Base-by-base conservation (phyloP, 2,329 filamentous ascomycete species). In the Penicillium sp. region DNA sequence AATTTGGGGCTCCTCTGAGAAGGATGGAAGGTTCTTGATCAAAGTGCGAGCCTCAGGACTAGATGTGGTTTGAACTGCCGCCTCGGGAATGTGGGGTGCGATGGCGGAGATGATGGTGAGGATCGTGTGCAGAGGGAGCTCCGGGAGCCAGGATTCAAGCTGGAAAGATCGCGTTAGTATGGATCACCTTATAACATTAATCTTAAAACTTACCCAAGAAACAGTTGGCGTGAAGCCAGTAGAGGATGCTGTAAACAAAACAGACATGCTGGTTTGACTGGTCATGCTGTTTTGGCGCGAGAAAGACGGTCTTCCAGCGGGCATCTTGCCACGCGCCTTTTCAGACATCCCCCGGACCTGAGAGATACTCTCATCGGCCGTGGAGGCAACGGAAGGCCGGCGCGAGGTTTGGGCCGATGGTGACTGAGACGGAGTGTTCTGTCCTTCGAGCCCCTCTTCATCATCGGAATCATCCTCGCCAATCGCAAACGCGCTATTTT, bases 241-340 rank as follows among this genome's bases (percentile, higher is more conserved):
- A 12, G 68, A 59, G 9, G 78, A 72, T 2, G 81, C 78, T 49
- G 80, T 75, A 15, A 79, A 78, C 23, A 81, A 72, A 35, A 79
- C 76, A 10, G 84, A 81, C 62, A 85, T 77, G 59, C 83, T 83
- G 50, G 78, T 81, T 31, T 96, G 77, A 62, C 89, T 95, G 1
- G 88, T 88, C 25, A 85, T 88, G 68, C 90, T 95, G 65, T 93
- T 95, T 64, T 95, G 90, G 15, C 92, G 80, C 0, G 91, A 95
- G 67, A 96, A 95, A 1, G 81, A 81, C n/a, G 82, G 80, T 43
- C 86, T 78, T 1, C 88, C 87, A 10, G 88, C 89, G 25, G 92
- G 93, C 83, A 95, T 89, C 71, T 98, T 98, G 6, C 93, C 93
- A 43, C 93, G 80, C 13, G 93, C 93, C 69, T 97, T 98, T 70